Evolutionary conservation across 129 eudicot genomes (phyloP), one percentile per base, ranked within the genome.

Genomic region (Centrapalus pauciflorus): DNA sequence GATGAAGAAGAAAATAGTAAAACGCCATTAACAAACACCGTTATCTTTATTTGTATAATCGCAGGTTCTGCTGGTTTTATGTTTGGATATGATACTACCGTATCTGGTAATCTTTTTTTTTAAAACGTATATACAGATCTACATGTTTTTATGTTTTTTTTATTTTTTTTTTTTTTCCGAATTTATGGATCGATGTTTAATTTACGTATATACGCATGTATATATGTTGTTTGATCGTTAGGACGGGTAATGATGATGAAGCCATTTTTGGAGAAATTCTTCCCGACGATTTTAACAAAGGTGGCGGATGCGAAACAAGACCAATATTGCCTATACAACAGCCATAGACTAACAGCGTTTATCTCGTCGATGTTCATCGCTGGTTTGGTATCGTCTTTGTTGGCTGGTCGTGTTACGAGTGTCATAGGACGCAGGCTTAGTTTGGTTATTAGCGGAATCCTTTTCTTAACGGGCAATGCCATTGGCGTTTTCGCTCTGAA

Each of bases 191-290:
- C n/a, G n/a, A n/a, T 21, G 58, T 25, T 52, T 21, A 24, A 37
- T 23, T 63, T 3, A 35, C 11, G 8, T n/a, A n/a, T n/a, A n/a
- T n/a, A n/a, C n/a, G n/a, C n/a, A n/a, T n/a, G n/a, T n/a, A 13
- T 62, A 8, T 37, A 50, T 26, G 24, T 51, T 50, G 32, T 12
- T 24, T 60, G 65, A n/a, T n/a, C n/a, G n/a, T n/a, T 48, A 81
- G 86, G 86, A 34, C 82, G 86, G 52, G 86, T 81, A n/a, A 72
- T 79, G 60, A 67, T 79, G 69, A 72, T 81, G 82, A 11, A 4
- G 61, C 76, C 86, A 28, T 77, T 81, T 62, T 20, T 81, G 69
- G 34, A 61, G 63, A 63, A 73, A 45, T 81, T 77, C 70, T 81
- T 72, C 70, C 86, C 82, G 4, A 3, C 76, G 5, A 60, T 81